Evolutionary conservation across 164 flowering plant species (phyloP), one percentile per base, ranked within the genome.

Genomic region (Platanus orientalis): DNA sequence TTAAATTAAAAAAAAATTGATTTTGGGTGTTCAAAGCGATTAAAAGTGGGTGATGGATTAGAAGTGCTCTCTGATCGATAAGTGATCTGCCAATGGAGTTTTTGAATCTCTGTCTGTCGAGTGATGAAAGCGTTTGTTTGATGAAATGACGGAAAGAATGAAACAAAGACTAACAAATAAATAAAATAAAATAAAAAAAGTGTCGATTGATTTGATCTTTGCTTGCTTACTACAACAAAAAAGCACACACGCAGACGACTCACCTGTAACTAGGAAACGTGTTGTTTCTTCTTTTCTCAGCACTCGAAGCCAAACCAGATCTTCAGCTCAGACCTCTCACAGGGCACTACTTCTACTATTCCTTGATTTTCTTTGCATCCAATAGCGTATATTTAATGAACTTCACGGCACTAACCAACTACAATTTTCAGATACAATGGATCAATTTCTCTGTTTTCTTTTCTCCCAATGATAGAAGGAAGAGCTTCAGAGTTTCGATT

Each of bases 141-240:
- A 29, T 67, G 55, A 61, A 68, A 68, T 45, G 71, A 68, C 60
- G 24, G 49, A 45, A 36, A 36, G 42, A n/a, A n/a, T n/a, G 39
- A 34, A 34, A 34, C 10, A 34, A 34, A 10, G 7, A 5, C 10
- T 34, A 34, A 34, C 5, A 34, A 14, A 30, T n/a, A n/a, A n/a
- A n/a, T n/a, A 40, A 52, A 28, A 51, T 20, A 23, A 11, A 58
- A 24, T 2, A 25, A 10, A 51, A 17, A 12, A 10, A 7, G 3
- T 51, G 11, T 24, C 14, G 54, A 24, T 51, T 21, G 7, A 49
- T 53, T 12, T 24, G 27, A 53, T 27, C 56, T 24, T 49, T 20
- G 52, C 24, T 21, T 24, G 19, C 14, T 36, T 36, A 36, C 12
- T 36, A 14, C 42, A 36, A 7, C 42, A 3, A 7, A 36, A 36